A percentile compares a stretch with the other conserved stretches of the same genome.
phyloP scores from a whole-genome alignment of 495 filamentous ascomycete genomes.

The Penicillium egyptiacum region DNA sequence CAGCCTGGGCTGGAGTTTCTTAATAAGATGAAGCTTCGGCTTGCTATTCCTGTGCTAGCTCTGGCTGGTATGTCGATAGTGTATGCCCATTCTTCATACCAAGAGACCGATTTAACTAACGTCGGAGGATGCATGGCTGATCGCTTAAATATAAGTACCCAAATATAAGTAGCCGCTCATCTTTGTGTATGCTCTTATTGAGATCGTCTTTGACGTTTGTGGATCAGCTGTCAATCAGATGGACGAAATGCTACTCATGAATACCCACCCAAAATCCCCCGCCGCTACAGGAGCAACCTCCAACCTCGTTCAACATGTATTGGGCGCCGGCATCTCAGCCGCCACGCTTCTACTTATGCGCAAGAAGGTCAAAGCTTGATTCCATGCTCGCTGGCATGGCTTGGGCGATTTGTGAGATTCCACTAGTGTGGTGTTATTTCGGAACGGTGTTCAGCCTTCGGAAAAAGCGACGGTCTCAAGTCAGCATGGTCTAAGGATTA shows the following conservation, averaged over 20 bases:
- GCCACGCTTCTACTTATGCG: background rate
- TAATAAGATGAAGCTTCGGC: background rate
- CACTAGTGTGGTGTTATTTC: background rate
- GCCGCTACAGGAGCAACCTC: background rate
- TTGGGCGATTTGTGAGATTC: background rate
- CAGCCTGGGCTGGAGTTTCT: background rate
- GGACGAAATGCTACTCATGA: background rate
- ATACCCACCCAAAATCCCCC: background rate
- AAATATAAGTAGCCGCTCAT: too few relatives aligned
- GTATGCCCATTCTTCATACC: too few relatives aligned
- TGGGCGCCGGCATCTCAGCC: background rate
- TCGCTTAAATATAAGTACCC: background rate
- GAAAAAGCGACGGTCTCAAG: background rate
- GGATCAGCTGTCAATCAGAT: background rate
- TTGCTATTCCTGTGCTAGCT: background rate
- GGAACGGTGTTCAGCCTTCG: background rate
- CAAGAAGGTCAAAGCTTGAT: background rate
- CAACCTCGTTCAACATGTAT: background rate
- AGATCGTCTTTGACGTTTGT: background rate
- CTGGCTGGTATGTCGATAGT: too few relatives aligned
- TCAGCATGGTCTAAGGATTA: background rate
- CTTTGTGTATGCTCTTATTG: background rate
- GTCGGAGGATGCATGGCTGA: background rate
- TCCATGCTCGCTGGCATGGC: background rate
- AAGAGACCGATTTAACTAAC: too few relatives aligned